Base-by-base conservation (phyloP, 345 rosid genomes). In the Dovyalis caffra region DNA sequence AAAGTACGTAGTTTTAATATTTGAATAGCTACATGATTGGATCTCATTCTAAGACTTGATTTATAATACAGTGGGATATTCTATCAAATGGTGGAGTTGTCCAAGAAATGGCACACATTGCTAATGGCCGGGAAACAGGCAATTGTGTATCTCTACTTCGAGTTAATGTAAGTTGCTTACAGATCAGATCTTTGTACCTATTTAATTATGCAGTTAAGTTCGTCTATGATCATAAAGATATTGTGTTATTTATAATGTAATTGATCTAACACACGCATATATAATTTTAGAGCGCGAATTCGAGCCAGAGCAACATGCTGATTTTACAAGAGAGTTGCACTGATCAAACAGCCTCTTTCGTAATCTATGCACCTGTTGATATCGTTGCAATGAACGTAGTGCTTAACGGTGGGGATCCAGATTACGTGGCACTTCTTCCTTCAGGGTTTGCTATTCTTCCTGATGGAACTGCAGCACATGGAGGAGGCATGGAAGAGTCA, bases 371-470 rank as follows among this genome's bases (percentile, higher is more conserved):
- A 0, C 89, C 87, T 0, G 87, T 86, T 5, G 89, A 86, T 21
- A 82, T 82, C 20, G 86, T 82, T 0, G 87, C 87, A 4, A 84
- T 84, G 86, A 86, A 86, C 56, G 87, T 84, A 21, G 87, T 86
- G 9, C 83, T 86, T 60, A 84, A 80, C 37, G 89, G 89, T 0
- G 89, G 87, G 1, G 98, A 93, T 72, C 86, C 98, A 3, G 88
- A 93, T 43, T 90, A 88, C 51, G 98, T 91, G 53, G 92, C 93
- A 7, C 90, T 91, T 38, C 90, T 93, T 35, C 98, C 98, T 3
- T 91, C 98, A 0, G 98, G 98, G 32, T 91, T 93, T 37, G 93
- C 91, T 16, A 84, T 93, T 61, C 88, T 93, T 33, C 97, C 97
- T 9, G 92, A 90, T 2, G 87, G 86, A 67, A 77, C 84, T 0